Base-by-base conservation (phyloP, 768 basidiomycete species). In the Porphyrellus cyaneotinctus region DNA sequence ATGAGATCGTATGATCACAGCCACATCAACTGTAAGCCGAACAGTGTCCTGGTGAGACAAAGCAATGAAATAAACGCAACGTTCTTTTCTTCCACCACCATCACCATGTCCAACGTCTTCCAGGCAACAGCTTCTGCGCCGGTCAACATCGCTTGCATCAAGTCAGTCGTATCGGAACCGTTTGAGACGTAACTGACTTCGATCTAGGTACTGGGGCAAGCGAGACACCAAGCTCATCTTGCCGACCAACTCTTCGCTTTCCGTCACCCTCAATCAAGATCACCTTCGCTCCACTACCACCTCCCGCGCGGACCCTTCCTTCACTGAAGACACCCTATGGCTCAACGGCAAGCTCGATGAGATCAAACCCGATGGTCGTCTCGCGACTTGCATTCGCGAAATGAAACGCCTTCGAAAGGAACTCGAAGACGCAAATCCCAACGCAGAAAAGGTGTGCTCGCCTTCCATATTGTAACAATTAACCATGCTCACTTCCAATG, bases 81-180 rank as follows among this genome's bases (percentile, higher is more conserved):
- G 49, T 58, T 44, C 37, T 43, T 36, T 47, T 13, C 45, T 39
- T 42, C 22, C 13, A 23, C 37, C 48, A 58, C 65, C 61, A 60
- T 54, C 61, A 59, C 58, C 70, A 86, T 85, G 83, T 60, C 82
- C 54, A 61, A 82, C 60, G 84, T 82, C 14, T 64, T 58, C 75
- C 84, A 91, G 74, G 93, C 92, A 9, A 97, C 94, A 14, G 83
- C 85, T 1, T 89, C 93, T 56, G 94, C 94, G 0, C 94, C 94
- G 4, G 93, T 97, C 52, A 97, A 97, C 73, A 97, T 97, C 64
- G 94, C 94, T n/a, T 90, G 88, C 67, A 97, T 97, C 74, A 97
- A 97, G 94, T 95, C 53, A 63, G 78, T 62, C 39, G 30, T 24
- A 52, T 44, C 32, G 11, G 38, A 14, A 3, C 38, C 22, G 20